Evolutionary conservation across 2,329 filamentous ascomycete species (phyloP).

Genomic region (Ophiostoma perfectum): DNA sequence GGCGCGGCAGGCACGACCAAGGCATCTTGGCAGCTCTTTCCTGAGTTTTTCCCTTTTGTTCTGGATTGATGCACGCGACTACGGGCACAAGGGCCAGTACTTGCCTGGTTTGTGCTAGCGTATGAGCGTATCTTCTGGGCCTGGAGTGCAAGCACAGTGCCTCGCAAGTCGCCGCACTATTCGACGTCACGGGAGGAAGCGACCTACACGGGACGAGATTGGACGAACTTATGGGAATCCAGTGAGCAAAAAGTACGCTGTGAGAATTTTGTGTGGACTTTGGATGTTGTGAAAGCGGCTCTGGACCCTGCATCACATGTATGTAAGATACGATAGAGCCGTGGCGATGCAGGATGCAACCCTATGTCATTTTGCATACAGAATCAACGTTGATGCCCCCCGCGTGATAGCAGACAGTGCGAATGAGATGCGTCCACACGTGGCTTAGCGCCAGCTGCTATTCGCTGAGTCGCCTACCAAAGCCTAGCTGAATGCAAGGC

Average conservation of each 20-base stretch:
- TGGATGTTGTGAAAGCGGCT: neutral
- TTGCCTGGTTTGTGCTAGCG: neutral
- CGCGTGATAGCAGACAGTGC: neutral
- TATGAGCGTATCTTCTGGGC: neutral
- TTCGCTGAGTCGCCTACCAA: too few species aligned
- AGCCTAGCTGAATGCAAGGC: neutral
- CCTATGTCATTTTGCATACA: neutral
- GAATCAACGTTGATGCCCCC: too few species aligned
- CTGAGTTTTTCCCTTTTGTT: neutral
- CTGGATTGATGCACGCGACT: neutral
- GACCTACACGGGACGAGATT: too few species aligned
- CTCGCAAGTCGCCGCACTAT: neutral
- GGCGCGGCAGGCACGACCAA: neutral
- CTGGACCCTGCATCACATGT: conserved; percentile 3
- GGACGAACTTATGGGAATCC: too few species aligned
- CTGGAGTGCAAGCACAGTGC: neutral
- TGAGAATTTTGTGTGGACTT: too few species aligned
- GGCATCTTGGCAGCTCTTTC: neutral
- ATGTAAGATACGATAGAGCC: neutral
- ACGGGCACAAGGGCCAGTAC: neutral
- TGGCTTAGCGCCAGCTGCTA: neutral
- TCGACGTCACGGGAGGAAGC: neutral
- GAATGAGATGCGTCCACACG: neutral
- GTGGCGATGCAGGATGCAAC: neutral
- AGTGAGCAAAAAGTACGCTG: too few species aligned